Evolutionary conservation across 805 yeast species (phyloP).

Genomic region (Priceomyces fermenticarens): DNA sequence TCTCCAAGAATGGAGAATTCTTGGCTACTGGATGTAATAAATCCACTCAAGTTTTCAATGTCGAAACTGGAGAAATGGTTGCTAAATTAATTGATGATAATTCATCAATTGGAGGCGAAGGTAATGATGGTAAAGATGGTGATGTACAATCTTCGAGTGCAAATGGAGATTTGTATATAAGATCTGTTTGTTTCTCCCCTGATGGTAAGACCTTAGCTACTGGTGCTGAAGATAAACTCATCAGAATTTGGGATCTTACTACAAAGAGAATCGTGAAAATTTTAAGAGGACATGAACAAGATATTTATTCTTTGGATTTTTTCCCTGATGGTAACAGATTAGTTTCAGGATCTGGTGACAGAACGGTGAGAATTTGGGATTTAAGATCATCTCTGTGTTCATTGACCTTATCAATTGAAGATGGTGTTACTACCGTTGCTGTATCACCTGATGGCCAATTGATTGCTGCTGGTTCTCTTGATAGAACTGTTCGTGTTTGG

Average conservation of each 20-base stretch:
- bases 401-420: slow-evolving; percentile 86
- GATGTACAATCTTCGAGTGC: slow-evolving; percentile 43
- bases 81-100: slow-evolving; percentile 83
- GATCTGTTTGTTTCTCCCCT: slow-evolving; percentile 95
- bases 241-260: slow-evolving; percentile 93
- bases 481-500: slow-evolving; percentile 95
- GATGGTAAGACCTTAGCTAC: slow-evolving; percentile 89
- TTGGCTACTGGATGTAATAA: slow-evolving; percentile 97
- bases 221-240: slow-evolving; percentile 86
- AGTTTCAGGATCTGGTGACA: slow-evolving; percentile 95
- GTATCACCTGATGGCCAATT: slow-evolving; percentile 92
- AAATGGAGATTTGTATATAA: slow-evolving; percentile 83
- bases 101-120: slow-evolving; percentile 36
- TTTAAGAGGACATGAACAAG: slow-evolving; percentile 94
- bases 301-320: slow-evolving; percentile 91
- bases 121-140: slow-evolving; percentile 31
- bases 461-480: slow-evolving; percentile 95
- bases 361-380: slow-evolving; percentile 97
- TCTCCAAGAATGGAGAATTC: slow-evolving; percentile 85
- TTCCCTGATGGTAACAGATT: slow-evolving; percentile 91
- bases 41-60: slow-evolving; percentile 91
- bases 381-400: slow-evolving; percentile 85
- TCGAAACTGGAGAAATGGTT: slow-evolving; percentile 83
- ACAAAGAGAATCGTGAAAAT: slow-evolving; percentile 82
- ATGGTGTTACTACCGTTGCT: slow-evolving; percentile 97